These are phyloP conservation scores for Ulota crispa DNA, from an alignment of 225 moss, liverwort and hornwort genomes.

Conservation along the genomic window DNA sequence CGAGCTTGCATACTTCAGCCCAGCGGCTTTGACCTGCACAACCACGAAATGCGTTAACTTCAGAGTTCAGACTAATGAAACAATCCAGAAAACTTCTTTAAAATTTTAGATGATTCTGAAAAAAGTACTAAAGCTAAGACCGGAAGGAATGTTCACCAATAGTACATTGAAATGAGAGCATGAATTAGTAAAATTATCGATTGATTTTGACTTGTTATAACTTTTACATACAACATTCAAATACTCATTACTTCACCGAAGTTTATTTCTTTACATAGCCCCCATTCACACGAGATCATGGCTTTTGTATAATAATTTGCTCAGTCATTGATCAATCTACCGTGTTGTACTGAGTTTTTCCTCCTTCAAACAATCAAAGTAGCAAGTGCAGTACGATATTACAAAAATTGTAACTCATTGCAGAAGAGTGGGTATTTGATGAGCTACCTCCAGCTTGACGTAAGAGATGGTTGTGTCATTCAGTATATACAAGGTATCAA, in stretches of 20 bases:
- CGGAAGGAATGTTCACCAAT: not conserved
- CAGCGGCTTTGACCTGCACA: conserved; percentile 41
- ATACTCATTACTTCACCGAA: no score
- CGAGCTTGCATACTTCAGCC: conserved; percentile 37
- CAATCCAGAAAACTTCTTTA: not conserved
- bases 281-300: no score
- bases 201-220: no score
- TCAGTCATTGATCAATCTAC: no score
- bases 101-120: not conserved
- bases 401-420: not conserved
- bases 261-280: no score
- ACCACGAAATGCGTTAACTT: not conserved
- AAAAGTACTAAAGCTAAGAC: not conserved
- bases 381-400: not conserved
- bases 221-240: no score
- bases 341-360: not conserved
- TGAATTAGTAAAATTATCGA: no score
- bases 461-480: conserved; percentile 42
- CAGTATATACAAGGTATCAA: conserved; percentile 52
- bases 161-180: no score
- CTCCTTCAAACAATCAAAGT: not conserved
- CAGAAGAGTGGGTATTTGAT: not conserved
- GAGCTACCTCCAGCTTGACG: conserved; percentile 45
- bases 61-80: not conserved
- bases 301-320: no score